Conservation (phyloP, 163 green algal genomes). For the Volvox carteri region DNA sequence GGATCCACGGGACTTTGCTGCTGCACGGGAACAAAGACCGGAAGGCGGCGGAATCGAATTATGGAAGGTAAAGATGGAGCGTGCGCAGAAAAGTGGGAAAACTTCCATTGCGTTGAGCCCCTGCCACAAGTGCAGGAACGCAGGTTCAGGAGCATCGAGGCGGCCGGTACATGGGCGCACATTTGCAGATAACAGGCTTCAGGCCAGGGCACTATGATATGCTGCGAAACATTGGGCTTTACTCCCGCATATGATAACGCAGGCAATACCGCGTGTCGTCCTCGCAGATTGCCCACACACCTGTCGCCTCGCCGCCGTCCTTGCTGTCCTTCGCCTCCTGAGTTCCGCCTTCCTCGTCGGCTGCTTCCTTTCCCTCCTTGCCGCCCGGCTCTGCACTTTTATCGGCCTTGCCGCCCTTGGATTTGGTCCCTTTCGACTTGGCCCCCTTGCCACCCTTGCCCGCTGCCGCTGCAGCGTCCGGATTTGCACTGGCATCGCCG, state of each 20-base stretch:
- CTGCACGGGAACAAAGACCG: slow-evolving; percentile 19
- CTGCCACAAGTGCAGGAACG: too few species aligned
- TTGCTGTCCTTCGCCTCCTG: slow-evolving; percentile 5
- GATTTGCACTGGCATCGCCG: neutral
- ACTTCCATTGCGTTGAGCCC: too few species aligned
- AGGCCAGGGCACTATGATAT: neutral
- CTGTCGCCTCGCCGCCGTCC: neutral
- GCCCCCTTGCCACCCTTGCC: neutral
- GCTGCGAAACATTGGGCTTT: neutral
- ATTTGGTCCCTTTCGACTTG: slow-evolving; percentile 17
- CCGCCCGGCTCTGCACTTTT: neutral
- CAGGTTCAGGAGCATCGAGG: too few species aligned
- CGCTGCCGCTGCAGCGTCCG: neutral
- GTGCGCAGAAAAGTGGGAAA: too few species aligned
- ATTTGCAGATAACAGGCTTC: too few species aligned
- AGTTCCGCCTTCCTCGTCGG: neutral
- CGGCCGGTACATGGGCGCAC: too few species aligned
- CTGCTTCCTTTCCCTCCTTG: slow-evolving; percentile 12
- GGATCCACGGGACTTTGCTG: neutral
- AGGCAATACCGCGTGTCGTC: neutral
- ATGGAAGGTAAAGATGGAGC: too few species aligned
- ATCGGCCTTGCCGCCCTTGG: neutral
- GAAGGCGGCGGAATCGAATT: too few species aligned
- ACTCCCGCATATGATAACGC: neutral
- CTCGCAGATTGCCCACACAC: neutral